Conservation (phyloP, 139 green algal species). For the Coelastrella sp. region DNA sequence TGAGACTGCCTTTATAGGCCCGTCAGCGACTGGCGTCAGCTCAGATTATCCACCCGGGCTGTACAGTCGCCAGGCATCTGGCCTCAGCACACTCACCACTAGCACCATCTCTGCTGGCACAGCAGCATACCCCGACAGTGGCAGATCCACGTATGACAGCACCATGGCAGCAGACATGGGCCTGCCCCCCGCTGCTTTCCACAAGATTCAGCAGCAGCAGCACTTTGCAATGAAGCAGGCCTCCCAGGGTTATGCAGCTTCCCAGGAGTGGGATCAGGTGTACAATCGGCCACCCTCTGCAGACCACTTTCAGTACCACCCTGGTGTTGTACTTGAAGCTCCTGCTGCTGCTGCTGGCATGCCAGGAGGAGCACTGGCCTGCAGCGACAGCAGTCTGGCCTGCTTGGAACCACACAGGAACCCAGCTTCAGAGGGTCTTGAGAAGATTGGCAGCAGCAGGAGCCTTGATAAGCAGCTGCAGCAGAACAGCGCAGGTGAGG, state of each 20-base stretch:
- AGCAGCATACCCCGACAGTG: not conserved
- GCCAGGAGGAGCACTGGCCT: not conserved
- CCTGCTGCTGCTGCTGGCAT: not conserved
- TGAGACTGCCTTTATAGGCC: not conserved
- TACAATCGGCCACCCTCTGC: not conserved
- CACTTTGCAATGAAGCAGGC: not conserved
- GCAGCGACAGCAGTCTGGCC: too few relatives aligned
- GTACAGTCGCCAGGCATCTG: not conserved
- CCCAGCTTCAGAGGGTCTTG: not conserved
- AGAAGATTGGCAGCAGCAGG: not conserved
- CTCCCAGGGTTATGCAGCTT: too few relatives aligned
- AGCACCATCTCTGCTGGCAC: not conserved
- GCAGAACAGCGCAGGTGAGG: not conserved
- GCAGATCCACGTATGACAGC: not conserved
- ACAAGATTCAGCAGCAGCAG: not conserved
- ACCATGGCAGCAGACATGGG: not conserved
- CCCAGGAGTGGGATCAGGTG: not conserved
- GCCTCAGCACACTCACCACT: not conserved
- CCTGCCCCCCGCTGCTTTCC: not conserved
- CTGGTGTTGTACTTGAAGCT: not conserved
- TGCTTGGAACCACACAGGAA: too few relatives aligned
- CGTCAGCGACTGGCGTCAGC: too few relatives aligned
- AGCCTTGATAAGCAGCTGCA: not conserved
- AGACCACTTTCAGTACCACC: not conserved
- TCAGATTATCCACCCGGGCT: too few relatives aligned